These are phyloP conservation scores for Leucaena leucocephala DNA, from an alignment of 306 rosid genomes.

Conservation along the genomic window DNA sequence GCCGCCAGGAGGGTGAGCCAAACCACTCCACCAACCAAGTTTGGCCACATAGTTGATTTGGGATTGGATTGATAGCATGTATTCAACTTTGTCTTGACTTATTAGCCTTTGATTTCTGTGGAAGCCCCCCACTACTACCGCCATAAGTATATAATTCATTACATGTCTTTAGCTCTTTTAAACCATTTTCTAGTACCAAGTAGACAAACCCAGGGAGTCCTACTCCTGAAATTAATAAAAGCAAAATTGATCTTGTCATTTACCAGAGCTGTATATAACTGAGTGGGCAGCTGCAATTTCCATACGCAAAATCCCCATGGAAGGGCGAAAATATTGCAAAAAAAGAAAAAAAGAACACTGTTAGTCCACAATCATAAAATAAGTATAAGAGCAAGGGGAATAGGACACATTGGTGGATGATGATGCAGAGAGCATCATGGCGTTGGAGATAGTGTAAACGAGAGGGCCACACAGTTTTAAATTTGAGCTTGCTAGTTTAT, in stretches of 20 bases:
- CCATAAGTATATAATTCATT: not conserved
- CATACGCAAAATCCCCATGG: slow-evolving; percentile 13
- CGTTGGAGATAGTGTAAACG: not conserved
- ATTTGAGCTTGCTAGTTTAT: not conserved
- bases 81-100: not conserved
- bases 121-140: not conserved
- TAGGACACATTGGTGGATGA: slow-evolving; percentile 3
- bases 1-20: not conserved
- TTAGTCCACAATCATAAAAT: not conserved
- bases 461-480: slow-evolving; percentile 24
- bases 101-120: not conserved
- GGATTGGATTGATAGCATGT: not conserved
- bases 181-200: not conserved
- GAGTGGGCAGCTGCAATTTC: slow-evolving; percentile 83
- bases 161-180: not conserved
- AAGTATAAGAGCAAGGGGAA: not conserved
- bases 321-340: not conserved
- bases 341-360: not conserved
- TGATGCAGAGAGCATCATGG: not conserved
- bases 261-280: slow-evolving; percentile 95
- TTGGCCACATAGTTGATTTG: not conserved
- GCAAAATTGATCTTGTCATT: slow-evolving; percentile 20
- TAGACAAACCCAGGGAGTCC: not conserved
- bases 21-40: not conserved
- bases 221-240: not conserved